Conservation (phyloP, 1,139 yeast species). For the Lodderomyces elongisporus region DNA sequence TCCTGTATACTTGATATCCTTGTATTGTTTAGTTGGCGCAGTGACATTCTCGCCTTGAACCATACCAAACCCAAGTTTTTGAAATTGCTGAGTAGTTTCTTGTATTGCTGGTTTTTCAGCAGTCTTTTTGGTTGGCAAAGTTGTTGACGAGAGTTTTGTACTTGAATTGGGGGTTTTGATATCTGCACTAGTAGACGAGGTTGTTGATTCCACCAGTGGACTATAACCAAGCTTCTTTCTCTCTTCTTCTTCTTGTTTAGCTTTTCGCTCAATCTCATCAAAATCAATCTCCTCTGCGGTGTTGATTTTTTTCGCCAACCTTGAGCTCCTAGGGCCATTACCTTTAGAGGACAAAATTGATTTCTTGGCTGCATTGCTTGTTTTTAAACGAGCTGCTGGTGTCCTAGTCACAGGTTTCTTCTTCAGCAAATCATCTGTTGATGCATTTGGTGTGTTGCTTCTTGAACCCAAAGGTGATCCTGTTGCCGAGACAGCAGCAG, state of each 20-base stretch:
- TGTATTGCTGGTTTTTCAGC: constrained; percentile 34
- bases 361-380: constrained; percentile 26
- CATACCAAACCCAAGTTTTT: constrained; percentile 85
- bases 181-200: constrained; percentile 13
- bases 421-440: constrained; percentile 31
- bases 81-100: constrained; percentile 65
- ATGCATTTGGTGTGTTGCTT: constrained; percentile 42
- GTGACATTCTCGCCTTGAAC: constrained; percentile 39
- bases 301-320: constrained; percentile 46
- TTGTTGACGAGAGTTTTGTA: constrained; percentile 9
- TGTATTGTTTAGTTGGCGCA: constrained; percentile 33
- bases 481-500: too few relatives aligned
- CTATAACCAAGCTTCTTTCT: constrained; percentile 68
- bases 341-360: constrained; percentile 38
- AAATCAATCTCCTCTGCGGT: constrained; percentile 77
- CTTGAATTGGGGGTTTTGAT: constrained; percentile 6
- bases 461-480: constrained; percentile 56
- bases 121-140: constrained; percentile 12
- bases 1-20: constrained; percentile 60
- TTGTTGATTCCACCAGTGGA: constrained; percentile 34
- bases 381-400: constrained; percentile 16
- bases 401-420: constrained; percentile 20
- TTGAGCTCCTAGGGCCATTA: constrained; percentile 49
- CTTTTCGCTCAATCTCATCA: constrained; percentile 85
- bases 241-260: constrained; percentile 76